phyloP scores from a whole-genome alignment of 2,329 filamentous ascomycete species.

The Phoma sp. region DNA sequence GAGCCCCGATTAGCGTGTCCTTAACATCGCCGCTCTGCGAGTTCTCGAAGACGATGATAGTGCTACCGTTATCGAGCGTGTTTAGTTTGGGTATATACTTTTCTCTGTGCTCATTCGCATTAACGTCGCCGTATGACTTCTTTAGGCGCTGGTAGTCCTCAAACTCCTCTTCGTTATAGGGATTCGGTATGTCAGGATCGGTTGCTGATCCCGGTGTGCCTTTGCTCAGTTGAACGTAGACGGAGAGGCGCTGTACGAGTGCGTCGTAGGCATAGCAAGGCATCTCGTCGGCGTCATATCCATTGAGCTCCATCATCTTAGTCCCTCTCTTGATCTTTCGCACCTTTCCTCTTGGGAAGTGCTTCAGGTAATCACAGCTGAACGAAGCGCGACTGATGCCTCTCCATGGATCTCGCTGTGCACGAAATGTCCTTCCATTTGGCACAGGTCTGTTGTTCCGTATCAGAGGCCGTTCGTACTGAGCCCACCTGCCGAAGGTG shows the following conservation, averaged over 20 bases:
- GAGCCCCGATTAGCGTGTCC: slow-evolving; percentile 59
- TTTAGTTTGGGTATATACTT: slow-evolving; percentile 52
- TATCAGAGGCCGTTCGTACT: slow-evolving; percentile 56
- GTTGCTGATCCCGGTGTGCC: slow-evolving; percentile 47
- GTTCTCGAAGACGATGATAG: slow-evolving; percentile 62
- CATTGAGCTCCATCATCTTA: slow-evolving; percentile 60
- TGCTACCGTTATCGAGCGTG: slow-evolving; percentile 57
- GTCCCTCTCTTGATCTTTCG: slow-evolving; percentile 24
- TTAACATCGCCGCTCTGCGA: slow-evolving; percentile 56
- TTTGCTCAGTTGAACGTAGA: slow-evolving; percentile 60
- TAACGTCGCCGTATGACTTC: slow-evolving; percentile 38
- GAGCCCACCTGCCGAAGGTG: slow-evolving; percentile 59
- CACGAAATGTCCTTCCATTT: slow-evolving; percentile 59
- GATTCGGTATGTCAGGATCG: slow-evolving; percentile 55
- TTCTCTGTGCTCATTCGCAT: slow-evolving; percentile 40
- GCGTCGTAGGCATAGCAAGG: slow-evolving; percentile 58
- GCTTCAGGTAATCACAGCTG: slow-evolving; percentile 61
- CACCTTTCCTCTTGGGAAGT: slow-evolving; percentile 47
- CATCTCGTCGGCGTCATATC: slow-evolving; percentile 55
- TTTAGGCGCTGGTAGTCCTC: slow-evolving; percentile 43
- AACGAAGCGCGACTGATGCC: slow-evolving; percentile 59
- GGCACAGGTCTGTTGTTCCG: slow-evolving; percentile 61
- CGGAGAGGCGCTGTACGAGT: slow-evolving; percentile 58
- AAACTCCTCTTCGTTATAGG: slow-evolving; percentile 52
- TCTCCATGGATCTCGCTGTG: slow-evolving; percentile 60